A percentile compares a stretch with the other conserved stretches of the same genome.
Evolutionary conservation across 768 basidiomycete species (phyloP).

Genomic region (Suillus subalutaceus): DNA sequence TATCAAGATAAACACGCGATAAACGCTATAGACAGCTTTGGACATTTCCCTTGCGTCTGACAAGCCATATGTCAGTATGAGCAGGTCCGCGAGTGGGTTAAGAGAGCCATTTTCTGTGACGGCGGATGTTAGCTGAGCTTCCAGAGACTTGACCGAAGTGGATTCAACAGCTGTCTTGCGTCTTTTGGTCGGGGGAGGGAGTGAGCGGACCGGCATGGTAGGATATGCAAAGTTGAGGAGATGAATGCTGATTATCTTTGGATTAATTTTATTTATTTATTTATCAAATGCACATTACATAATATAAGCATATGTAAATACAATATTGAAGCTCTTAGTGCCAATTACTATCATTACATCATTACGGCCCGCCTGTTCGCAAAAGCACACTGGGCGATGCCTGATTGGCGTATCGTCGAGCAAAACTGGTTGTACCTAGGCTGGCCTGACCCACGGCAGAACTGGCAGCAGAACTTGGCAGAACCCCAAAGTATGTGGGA

Average conservation of each 20-base stretch:
- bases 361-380: background rate
- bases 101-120: constrained; percentile 61
- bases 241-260: background rate
- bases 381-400: background rate
- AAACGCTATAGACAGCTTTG: constrained; percentile 81
- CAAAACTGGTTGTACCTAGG: no score
- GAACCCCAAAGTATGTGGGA: no score
- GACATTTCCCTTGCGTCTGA: constrained; percentile 59
- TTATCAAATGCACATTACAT: background rate
- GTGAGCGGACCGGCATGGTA: constrained; percentile 42
- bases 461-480: no score
- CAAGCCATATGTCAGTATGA: constrained; percentile 54
- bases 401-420: background rate
- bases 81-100: constrained; percentile 77
- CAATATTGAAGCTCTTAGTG: background rate
- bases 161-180: constrained; percentile 40
- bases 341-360: background rate
- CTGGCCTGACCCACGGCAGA: no score
- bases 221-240: background rate
- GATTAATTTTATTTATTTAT: background rate
- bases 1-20: constrained; percentile 72
- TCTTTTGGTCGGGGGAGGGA: constrained; percentile 56
- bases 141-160: constrained; percentile 47
- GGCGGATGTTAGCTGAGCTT: constrained; percentile 57
- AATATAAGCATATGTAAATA: background rate